Evolutionary conservation across 345 rosid species (phyloP).

Genomic region (Odontarrhena argentea): DNA sequence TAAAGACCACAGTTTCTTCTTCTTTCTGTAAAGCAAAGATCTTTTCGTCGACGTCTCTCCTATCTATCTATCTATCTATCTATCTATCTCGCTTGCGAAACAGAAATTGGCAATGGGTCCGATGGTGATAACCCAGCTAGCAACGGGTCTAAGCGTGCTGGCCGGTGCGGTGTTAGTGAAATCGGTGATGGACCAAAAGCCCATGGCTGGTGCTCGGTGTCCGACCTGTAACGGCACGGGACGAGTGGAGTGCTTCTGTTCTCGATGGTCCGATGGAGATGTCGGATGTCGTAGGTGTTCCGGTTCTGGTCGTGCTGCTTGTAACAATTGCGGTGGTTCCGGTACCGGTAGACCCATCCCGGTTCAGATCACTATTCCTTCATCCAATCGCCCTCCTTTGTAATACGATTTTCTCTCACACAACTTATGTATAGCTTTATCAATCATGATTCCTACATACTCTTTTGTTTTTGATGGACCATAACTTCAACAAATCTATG

Average conservation of each 20-base stretch:
- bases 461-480: too few relatives aligned
- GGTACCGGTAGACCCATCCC: conserved; percentile 91
- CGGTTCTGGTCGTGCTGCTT: conserved; percentile 82
- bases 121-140: conserved; percentile 73
- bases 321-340: conserved; percentile 86
- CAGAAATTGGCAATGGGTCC: conserved; percentile 54
- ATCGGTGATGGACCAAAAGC: conserved; percentile 80
- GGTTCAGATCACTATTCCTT: conserved; percentile 64
- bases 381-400: conserved; percentile 45
- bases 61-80: conserved; percentile 13
- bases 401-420: too few relatives aligned
- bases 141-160: conserved; percentile 79
- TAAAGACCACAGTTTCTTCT: conserved; percentile 29
- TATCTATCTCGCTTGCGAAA: background rate
- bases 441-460: too few relatives aligned
- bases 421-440: too few relatives aligned
- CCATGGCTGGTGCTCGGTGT: conserved; percentile 86
- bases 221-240: conserved; percentile 87
- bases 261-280: conserved; percentile 94
- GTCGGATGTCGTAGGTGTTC: conserved; percentile 84
- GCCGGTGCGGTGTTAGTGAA: conserved; percentile 88
- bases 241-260: conserved; percentile 70
- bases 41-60: conserved; percentile 33
- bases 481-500: too few relatives aligned
- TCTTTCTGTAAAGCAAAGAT: background rate